Conservation (phyloP, 2,329 filamentous ascomycete genomes). For the Exophiala dermatitidis region DNA sequence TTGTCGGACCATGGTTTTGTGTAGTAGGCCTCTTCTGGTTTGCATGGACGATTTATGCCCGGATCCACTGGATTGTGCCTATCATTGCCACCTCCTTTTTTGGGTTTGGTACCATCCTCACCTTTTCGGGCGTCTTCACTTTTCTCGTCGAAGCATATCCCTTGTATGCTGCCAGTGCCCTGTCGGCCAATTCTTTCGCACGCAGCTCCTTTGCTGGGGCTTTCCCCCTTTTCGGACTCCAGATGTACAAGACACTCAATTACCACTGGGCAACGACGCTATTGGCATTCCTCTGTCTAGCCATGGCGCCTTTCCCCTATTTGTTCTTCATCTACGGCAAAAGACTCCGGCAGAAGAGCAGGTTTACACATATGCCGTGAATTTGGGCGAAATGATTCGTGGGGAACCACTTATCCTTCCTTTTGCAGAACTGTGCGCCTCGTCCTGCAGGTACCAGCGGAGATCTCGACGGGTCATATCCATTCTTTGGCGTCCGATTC, state of each 20-base stretch:
- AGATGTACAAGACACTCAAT: constrained; percentile 36
- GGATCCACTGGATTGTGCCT: constrained; percentile 68
- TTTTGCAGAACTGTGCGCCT: background rate
- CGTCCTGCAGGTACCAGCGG: background rate
- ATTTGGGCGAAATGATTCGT: background rate
- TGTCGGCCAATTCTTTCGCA: constrained; percentile 77
- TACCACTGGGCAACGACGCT: constrained; percentile 38
- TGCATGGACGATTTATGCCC: constrained; percentile 71
- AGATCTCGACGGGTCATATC: background rate
- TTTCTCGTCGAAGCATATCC: constrained; percentile 64
- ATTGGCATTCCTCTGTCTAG: constrained; percentile 35
- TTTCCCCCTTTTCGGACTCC: constrained; percentile 40
- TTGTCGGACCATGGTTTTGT: constrained; percentile 67
- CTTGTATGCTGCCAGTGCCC: constrained; percentile 49
- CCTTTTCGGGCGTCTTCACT: constrained; percentile 79
- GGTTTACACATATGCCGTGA: constrained; percentile 29
- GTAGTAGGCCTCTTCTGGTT: constrained; percentile 82
- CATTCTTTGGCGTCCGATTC: background rate
- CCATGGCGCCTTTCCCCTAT: constrained; percentile 45
- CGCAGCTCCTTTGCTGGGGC: constrained; percentile 71
- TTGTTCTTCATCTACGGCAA: constrained; percentile 45
- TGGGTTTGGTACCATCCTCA: constrained; percentile 64
- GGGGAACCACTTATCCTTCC: background rate
- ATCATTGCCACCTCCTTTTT: constrained; percentile 67
- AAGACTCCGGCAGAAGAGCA: constrained; percentile 40